Evolutionary conservation across 2,329 filamentous ascomycete species (phyloP).

Genomic region (Ramichloridium luteum): DNA sequence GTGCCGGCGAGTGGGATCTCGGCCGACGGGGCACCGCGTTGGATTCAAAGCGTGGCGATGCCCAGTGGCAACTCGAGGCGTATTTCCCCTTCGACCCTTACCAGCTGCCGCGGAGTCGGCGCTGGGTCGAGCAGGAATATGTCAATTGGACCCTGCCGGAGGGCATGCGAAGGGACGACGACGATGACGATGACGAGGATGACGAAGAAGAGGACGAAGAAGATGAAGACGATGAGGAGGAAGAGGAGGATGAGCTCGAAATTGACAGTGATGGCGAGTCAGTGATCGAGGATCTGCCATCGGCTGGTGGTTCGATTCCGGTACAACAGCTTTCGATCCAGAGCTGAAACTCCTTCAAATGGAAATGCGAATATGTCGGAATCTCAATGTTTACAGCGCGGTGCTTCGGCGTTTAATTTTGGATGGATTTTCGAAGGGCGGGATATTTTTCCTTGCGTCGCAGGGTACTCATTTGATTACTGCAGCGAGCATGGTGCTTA

Average conservation of each 20-base stretch:
- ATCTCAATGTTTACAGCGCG: too few species aligned
- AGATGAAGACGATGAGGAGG: constrained; percentile 22
- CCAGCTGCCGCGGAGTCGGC: constrained; percentile 71
- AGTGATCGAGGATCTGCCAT: constrained; percentile 13
- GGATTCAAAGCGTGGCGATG: constrained; percentile 51
- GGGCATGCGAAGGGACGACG: constrained; percentile 45
- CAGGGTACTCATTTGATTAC: too few species aligned
- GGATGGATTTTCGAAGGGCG: too few species aligned
- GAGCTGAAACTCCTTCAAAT: constrained; percentile 6
- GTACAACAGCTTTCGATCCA: constrained; percentile 8
- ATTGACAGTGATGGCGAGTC: constrained; percentile 11
- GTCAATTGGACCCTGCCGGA: constrained; percentile 66
- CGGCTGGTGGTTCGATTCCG: constrained; percentile 1
- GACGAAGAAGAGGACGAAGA: constrained; percentile 33
- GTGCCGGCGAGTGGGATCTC: constrained; percentile 38
- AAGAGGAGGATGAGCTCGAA: constrained; percentile 13
- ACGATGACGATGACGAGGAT: constrained; percentile 39
- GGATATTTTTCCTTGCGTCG: too few species aligned
- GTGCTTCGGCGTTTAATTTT: too few species aligned
- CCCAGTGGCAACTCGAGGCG: constrained; percentile 73
- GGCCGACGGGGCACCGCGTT: constrained; percentile 45
- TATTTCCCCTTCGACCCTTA: constrained; percentile 99
- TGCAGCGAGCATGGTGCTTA: too few species aligned
- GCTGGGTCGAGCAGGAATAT: constrained; percentile 79
- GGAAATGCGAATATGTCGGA: too few species aligned